Base-by-base conservation (phyloP, 2,329 filamentous ascomycete species). In the Phaeosphaeria sp. region DNA sequence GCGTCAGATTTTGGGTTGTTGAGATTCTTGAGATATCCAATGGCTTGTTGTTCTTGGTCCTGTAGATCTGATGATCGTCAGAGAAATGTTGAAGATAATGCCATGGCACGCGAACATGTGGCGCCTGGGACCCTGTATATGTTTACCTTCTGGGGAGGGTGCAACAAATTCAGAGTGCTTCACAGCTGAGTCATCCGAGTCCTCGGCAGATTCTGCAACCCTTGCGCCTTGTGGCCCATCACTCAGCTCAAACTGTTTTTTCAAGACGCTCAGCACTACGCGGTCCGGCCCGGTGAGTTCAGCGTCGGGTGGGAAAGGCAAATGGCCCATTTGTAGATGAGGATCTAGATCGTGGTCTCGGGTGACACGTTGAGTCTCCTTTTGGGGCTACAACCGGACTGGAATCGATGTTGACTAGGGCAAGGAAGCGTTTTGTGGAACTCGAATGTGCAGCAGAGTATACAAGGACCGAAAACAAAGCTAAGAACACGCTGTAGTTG, bases 1-100 rank as follows among this genome's bases (percentile, higher is more conserved):
- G 74, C 66, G n/a, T 76, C 61, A 56, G 78, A 74, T 2, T 74
- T 74, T 11, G 81, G 79, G 63, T 86, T 75, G 66, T 86, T 87
- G 48, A 84, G 70, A 24, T 77, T 77, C 59, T 81, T 76, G 49
- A 86, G 69, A n/a, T 75, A 75, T 17, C 78, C 68, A 51, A 84
- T 77, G 11, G 79, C 76, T 55, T 73, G 69, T 53, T 73, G 66
- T 46, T 71, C 65, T 22, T 64, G 64, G 30, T 75, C 70, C 52
- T 70, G 67, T 17, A 65, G 58, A 58, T 76, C 74, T 76, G 40
- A 13, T 17, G 13, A 7, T 5, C 46, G 51, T 60, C 17, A 57
- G 50, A 4, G 24, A 6, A 51, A 25, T 7, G n/a, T n/a, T n/a
- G n/a, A n/a, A n/a, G n/a, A n/a, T 8, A 18, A 15, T 8, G 24